phyloP scores from a whole-genome alignment of 768 basidiomycete genomes.

The Megacollybia marginata region DNA sequence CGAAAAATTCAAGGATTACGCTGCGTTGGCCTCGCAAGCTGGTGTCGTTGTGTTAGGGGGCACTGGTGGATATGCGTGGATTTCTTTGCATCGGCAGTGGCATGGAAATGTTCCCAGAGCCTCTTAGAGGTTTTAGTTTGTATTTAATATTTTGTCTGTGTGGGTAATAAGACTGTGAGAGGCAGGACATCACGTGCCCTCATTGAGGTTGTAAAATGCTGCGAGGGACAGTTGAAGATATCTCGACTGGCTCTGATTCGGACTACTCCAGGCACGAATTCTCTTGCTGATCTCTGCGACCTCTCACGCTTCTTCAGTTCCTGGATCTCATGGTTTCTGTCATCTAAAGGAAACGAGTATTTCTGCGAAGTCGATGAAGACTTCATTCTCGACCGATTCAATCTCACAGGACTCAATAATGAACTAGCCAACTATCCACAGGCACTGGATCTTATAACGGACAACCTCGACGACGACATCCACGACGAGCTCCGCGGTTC shows the following conservation, averaged over 20 bases:
- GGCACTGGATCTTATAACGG: constrained; percentile 93
- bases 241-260: constrained; percentile 89
- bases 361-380: constrained; percentile 99
- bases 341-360: constrained; percentile 98
- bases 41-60: constrained; percentile 36
- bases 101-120: constrained; percentile 8
- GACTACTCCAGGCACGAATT: constrained; percentile 85
- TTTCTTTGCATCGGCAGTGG: constrained; percentile 25
- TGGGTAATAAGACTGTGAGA: too few species aligned
- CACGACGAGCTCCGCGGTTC: constrained; percentile 90
- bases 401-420: constrained; percentile 93
- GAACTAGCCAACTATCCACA: constrained; percentile 93
- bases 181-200: too few species aligned
- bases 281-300: constrained; percentile 12
- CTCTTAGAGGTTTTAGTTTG: too few species aligned
- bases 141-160: too few species aligned
- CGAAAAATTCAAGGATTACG: constrained; percentile 33
- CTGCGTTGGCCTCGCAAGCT: constrained; percentile 26
- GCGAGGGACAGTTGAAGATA: constrained; percentile 59
- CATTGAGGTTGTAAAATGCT: constrained; percentile 1
- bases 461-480: constrained; percentile 91
- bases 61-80: constrained; percentile 28
- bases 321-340: constrained; percentile 97
- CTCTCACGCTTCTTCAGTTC: constrained; percentile 11
- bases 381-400: constrained; percentile 97